A percentile compares a stretch with the other conserved stretches of the same genome.
These are phyloP conservation scores for Ambrosia artemisiifolia DNA, from an alignment of 129 eudicot species.

Conservation along the genomic window DNA sequence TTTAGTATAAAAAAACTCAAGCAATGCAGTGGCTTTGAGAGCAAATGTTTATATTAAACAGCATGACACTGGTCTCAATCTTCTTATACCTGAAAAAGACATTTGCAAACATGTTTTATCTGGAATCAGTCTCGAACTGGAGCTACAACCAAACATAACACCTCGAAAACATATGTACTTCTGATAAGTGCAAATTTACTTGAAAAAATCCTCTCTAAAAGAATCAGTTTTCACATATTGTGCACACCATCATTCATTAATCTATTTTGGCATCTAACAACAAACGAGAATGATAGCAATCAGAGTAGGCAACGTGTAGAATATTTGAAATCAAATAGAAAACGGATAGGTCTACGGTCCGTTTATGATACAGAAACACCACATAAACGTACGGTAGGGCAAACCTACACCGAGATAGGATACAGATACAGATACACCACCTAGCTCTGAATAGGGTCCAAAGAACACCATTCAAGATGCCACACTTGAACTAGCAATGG, in stretches of 20 bases:
- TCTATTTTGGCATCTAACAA: background rate
- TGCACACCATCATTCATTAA: background rate
- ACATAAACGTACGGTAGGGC: no score
- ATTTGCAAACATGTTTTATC: background rate
- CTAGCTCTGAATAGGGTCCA: no score
- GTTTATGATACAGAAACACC: no score
- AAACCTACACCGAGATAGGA: no score
- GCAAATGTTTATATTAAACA: background rate
- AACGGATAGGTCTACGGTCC: no score
- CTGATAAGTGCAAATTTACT: background rate
- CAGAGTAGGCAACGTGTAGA: no score
- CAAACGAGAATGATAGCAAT: background rate
- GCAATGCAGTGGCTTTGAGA: background rate
- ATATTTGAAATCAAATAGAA: no score
- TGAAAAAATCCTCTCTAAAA: no score
- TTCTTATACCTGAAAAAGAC: constrained; percentile 29
- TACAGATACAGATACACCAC: no score
- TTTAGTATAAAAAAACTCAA: constrained; percentile 20
- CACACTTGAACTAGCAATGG: no score
- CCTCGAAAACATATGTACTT: background rate
- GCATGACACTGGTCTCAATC: background rate
- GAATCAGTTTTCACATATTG: background rate
- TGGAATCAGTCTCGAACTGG: background rate
- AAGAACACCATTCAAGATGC: no score
- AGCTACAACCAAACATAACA: background rate